Base-by-base conservation (phyloP, 192 early-diverging fungal genomes). In the Globomyces pollinis-pini region DNA sequence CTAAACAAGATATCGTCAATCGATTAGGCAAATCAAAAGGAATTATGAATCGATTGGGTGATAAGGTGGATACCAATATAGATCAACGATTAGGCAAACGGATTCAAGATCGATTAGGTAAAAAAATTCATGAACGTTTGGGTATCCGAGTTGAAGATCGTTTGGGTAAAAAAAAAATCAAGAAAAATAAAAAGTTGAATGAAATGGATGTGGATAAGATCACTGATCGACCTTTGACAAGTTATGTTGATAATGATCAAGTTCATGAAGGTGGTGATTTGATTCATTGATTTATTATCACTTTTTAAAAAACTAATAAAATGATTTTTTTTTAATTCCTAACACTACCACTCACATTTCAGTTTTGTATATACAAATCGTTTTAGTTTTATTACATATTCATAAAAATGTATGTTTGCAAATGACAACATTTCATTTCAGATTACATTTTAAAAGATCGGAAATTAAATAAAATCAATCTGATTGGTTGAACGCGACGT, bases 91-190 rank as follows among this genome's bases (percentile, higher is more conserved):
- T 57, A 39, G 55, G 55, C 16, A 33, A 33, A 31, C 13, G 24
- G 8, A 33, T 57, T 31, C 36, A 57, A 5, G 55, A 57, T 26
- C 30, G 55, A 29, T 24, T 57, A 39, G 55, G 55, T 4, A 57
- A 57, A 23, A 28, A 29, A 6, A 20, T 39, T 38, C 36, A 39
- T 29, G 55, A 39, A 4, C 55, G 38, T 5, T 15, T 57, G 21
- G 55, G 55, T 29, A 33, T 23, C 23, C n/a, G 26, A 8, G 24
- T 57, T 3, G 20, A 55, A 12, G 53, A 55, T 1, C 53, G 53
- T 26, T 35, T 55, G 12, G 53, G 53, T 35, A 55, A 55, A 35
- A 55, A 55, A 35, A n/a, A 16, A 41, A 8, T 20, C 6, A 24
- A 9, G 18, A 38, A 33, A 41, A 57, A 57, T 11, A n/a, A 38